Conservation (phyloP, 768 basidiomycete species). For the Xanthoconium purpureum region DNA sequence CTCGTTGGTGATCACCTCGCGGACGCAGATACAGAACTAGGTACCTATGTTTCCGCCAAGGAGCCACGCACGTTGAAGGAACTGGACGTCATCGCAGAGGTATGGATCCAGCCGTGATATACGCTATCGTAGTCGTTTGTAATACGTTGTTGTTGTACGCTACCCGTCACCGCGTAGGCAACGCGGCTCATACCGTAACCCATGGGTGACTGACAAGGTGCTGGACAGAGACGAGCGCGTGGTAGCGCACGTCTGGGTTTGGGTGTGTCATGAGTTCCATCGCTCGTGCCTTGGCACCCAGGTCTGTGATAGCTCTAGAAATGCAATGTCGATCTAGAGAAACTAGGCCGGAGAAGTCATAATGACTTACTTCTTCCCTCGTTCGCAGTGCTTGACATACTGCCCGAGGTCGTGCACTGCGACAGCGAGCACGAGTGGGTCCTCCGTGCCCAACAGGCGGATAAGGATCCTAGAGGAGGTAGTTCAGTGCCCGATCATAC, state of each 20-base stretch:
- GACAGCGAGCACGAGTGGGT: constrained; percentile 82
- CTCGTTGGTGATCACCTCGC: constrained; percentile 54
- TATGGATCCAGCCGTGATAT: constrained; percentile 53
- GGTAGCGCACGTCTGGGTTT: constrained; percentile 88
- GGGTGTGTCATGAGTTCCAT: constrained; percentile 93
- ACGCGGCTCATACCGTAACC: constrained; percentile 40
- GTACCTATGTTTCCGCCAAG: constrained; percentile 22
- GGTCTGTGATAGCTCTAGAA: constrained; percentile 69
- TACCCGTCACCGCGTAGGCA: neutral
- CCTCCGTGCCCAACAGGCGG: constrained; percentile 60
- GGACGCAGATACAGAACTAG: constrained; percentile 33
- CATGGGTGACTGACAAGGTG: constrained; percentile 89
- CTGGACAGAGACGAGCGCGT: constrained; percentile 86
- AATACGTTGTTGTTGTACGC: neutral
- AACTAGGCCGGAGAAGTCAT: neutral
- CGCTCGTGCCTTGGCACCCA: constrained; percentile 81
- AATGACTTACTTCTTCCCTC: constrained; percentile 79
- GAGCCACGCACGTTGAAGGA: constrained; percentile 59
- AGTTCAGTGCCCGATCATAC: neutral
- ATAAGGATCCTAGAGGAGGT: constrained; percentile 61
- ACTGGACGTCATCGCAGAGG: constrained; percentile 68
- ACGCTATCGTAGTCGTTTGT: constrained; percentile 5
- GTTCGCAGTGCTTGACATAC: constrained; percentile 88
- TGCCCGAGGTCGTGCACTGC: constrained; percentile 92
- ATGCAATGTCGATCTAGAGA: neutral